Percentiles rank a stretch among this genome's conserved stretches.
These are phyloP conservation scores for Plectosphaerella plurivora DNA, from an alignment of 2,329 filamentous ascomycete genomes.

Conservation along the genomic window DNA sequence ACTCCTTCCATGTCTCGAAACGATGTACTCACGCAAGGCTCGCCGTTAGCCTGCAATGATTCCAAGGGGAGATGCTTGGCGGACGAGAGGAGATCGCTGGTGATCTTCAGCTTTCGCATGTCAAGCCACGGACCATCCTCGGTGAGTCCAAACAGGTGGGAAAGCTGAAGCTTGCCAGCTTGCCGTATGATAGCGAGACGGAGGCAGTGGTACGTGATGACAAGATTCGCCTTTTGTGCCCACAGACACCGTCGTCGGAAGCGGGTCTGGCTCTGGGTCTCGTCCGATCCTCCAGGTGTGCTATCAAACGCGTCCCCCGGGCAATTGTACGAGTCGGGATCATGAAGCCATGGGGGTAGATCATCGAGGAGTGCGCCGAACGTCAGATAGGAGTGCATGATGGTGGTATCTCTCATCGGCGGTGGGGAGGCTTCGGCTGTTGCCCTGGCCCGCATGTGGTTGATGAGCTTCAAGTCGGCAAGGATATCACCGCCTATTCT, in stretches of 20 bases:
- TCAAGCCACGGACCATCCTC: neutral
- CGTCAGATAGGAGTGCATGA: neutral
- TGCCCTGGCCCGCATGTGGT: neutral
- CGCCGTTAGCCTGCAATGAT: conserved; percentile 16
- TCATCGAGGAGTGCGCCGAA: neutral
- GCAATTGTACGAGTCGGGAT: neutral
- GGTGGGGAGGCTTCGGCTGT: neutral
- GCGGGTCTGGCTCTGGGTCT: neutral
- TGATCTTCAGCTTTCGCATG: conserved; percentile 33
- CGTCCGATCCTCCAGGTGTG: neutral
- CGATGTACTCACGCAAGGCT: conserved; percentile 26
- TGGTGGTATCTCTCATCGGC: neutral
- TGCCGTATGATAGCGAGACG: conserved; percentile 28
- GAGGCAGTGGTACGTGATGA: conserved; percentile 32
- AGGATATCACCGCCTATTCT: neutral
- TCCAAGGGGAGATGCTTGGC: conserved; percentile 36
- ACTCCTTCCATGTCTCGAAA: neutral
- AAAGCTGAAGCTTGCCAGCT: neutral
- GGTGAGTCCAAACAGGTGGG: neutral
- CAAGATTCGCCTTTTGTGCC: conserved; percentile 34
- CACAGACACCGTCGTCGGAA: conserved; percentile 13
- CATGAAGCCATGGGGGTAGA: neutral
- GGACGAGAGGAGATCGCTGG: conserved; percentile 34
- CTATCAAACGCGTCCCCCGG: neutral
- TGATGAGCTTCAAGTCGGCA: neutral